Evolutionary conservation across 192 early-diverging fungal species (phyloP), one percentile per base, ranked within the genome.

Genomic region (Backusella liffmaniae): DNA sequence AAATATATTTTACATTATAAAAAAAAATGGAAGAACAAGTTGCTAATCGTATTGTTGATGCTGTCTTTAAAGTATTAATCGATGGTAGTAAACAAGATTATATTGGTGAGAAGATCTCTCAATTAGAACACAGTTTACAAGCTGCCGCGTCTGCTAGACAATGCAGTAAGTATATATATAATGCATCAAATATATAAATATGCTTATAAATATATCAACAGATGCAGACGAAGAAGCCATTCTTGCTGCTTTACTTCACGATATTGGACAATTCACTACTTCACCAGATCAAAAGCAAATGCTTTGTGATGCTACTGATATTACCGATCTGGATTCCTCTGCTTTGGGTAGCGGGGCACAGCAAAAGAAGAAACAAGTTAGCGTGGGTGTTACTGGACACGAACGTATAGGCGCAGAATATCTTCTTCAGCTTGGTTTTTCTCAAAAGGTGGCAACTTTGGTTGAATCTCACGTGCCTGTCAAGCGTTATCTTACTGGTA

Each of bases 241-340:
- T 7, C 49, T 90, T 18, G 88, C 88, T 6, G 86, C 87, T 10
- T 76, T 90, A 5, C 78, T 90, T 1, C 88, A 88, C 66, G 88
- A 90, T 68, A 86, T 90, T 74, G 88, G 88, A 39, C 88, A 88
- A 23, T 87, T 90, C 36, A 80, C 83, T 59, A 78, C 86, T n/a
- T 77, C 83, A 8, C 72, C 76, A 13, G 83, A 86, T 46, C 79
- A 84, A 18, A 82, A 81, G 35, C 82, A 83, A 66, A 88, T 88
- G 84, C 69, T 86, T 0, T 83, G 74, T 36, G 79, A 84, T 41
- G 82, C 82, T 32, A 36, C 73, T 29, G 82, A 72, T 18, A 49
- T 77, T 0, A 51, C 34, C 29, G 72, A 51, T 12, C 44, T 75
- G 4, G 81, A 83, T 44, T 67, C 75, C 23, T 30, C 36, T 53